Evolutionary conservation across 192 early-diverging fungal genomes (phyloP).

Genomic region (Lobosporangium transversale): DNA sequence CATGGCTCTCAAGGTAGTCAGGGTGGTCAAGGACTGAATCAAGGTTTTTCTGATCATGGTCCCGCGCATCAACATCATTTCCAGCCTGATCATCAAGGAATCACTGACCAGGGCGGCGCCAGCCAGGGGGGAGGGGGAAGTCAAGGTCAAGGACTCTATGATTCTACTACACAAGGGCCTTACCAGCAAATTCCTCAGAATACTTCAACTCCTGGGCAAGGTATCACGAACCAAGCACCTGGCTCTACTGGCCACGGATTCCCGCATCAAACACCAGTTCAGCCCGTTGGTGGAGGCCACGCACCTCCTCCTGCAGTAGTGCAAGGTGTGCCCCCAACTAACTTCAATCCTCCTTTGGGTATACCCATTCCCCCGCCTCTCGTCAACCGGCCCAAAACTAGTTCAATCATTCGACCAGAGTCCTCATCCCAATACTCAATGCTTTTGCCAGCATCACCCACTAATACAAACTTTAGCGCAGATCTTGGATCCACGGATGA

Average conservation of each 20-base stretch:
- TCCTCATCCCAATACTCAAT: slow-evolving; percentile 22
- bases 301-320: background rate
- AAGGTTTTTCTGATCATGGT: background rate
- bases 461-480: background rate
- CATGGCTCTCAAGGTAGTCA: slow-evolving; percentile 1
- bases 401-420: background rate
- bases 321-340: background rate
- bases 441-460: slow-evolving; percentile 11
- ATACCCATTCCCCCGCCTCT: background rate
- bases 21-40: slow-evolving; percentile 4
- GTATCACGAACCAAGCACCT: background rate
- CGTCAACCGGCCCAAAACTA: slow-evolving; percentile 5
- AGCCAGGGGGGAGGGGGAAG: slow-evolving; percentile 11
- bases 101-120: slow-evolving; percentile 1
- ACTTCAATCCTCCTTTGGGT: background rate
- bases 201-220: slow-evolving; percentile 1
- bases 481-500: slow-evolving; percentile 15
- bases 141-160: slow-evolving; percentile 19
- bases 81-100: slow-evolving; percentile 1
- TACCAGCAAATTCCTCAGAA: background rate
- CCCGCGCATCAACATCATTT: background rate
- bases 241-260: background rate
- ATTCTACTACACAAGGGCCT: background rate
- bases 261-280: background rate
- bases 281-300: background rate